Percentiles rank a stretch among this genome's conserved stretches.
Evolutionary conservation across 192 early-diverging fungal genomes (phyloP).

Genomic region (Oehlia diaphana): DNA sequence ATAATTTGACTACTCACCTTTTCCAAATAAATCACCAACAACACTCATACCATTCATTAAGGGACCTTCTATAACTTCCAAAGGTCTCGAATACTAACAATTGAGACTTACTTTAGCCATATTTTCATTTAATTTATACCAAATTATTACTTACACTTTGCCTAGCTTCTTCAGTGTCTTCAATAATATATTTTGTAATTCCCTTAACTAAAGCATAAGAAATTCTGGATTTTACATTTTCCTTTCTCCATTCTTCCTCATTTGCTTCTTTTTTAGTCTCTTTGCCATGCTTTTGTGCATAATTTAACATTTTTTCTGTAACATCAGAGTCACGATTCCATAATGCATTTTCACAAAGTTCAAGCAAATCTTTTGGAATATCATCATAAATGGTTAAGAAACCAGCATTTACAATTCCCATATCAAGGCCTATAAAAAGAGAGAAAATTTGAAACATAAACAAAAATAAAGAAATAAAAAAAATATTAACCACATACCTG

Average conservation of each 20-base stretch:
- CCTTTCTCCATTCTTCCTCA: constrained; percentile 84
- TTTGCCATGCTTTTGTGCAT: constrained; percentile 82
- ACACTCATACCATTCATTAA: constrained; percentile 93
- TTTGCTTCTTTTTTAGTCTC: constrained; percentile 67
- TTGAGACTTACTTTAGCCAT: not conserved
- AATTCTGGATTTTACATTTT: constrained; percentile 74
- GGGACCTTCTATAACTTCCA: constrained; percentile 96
- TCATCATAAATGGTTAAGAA: constrained; percentile 96
- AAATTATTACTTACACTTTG: constrained; percentile 32
- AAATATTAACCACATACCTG: not conserved
- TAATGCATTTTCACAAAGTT: constrained; percentile 90
- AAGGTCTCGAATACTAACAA: constrained; percentile 74
- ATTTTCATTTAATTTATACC: not conserved
- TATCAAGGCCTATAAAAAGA: constrained; percentile 81
- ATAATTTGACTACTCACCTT: constrained; percentile 26
- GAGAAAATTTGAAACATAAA: not conserved
- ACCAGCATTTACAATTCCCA: constrained; percentile 98
- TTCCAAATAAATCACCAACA: constrained; percentile 93
- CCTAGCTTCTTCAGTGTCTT: constrained; percentile 93
- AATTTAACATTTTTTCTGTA: constrained; percentile 91
- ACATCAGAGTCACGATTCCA: constrained; percentile 91
- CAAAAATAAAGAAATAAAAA: not conserved
- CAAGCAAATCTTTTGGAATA: constrained; percentile 89
- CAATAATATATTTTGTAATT: constrained; percentile 89
- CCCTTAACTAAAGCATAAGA: constrained; percentile 90